These are phyloP conservation scores for Candida sp. DNA, from an alignment of 1,139 yeast genomes.

Conservation along the genomic window DNA sequence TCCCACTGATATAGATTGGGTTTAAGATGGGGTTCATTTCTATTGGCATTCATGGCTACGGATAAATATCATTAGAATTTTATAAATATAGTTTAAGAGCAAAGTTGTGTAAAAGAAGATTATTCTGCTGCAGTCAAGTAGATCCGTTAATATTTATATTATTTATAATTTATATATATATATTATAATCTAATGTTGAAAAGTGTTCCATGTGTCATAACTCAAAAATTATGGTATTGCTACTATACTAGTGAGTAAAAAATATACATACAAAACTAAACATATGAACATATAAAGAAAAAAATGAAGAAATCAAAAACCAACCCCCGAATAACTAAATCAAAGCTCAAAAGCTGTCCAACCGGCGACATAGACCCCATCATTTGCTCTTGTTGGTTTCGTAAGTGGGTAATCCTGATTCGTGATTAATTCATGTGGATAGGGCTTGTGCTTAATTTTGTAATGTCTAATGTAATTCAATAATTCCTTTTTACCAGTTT, in stretches of 20 bases:
- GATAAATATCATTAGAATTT: constrained; percentile 77
- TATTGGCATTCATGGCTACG: constrained; percentile 74
- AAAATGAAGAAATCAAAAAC: too few relatives aligned
- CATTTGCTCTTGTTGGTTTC: not conserved
- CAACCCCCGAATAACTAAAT: too few relatives aligned
- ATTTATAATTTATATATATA: too few relatives aligned
- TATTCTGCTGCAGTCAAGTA: constrained; percentile 40
- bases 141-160: too few relatives aligned
- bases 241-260: too few relatives aligned
- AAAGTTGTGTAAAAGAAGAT: constrained; percentile 58
- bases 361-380: not conserved
- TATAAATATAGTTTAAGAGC: constrained; percentile 71
- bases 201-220: too few relatives aligned
- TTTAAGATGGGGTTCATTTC: constrained; percentile 74
- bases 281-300: too few relatives aligned
- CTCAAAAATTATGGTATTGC: too few relatives aligned
- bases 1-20: constrained; percentile 68
- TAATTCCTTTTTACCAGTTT: constrained; percentile 2
- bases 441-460: not conserved
- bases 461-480: not conserved
- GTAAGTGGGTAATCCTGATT: not conserved
- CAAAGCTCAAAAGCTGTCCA: too few relatives aligned
- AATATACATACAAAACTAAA: too few relatives aligned
- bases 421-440: not conserved
- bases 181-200: too few relatives aligned